Base-by-base conservation (phyloP, 2,329 filamentous ascomycete species). In the Aspergillus fumigatus region DNA sequence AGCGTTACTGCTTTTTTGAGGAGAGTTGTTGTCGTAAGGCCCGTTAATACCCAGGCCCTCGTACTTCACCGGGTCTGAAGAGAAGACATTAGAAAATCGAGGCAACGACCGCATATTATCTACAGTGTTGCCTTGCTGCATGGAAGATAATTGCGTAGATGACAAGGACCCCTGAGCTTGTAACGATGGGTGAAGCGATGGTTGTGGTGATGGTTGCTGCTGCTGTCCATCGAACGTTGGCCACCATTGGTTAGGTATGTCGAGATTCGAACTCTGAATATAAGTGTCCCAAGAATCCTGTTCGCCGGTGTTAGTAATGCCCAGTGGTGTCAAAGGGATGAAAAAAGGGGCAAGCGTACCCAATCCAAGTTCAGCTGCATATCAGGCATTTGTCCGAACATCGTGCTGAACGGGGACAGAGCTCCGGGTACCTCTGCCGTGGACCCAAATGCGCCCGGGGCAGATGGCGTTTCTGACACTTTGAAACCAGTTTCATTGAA, bases 201-300 rank as follows among this genome's bases (percentile, higher is more conserved):
- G 61, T 32, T 62, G 63, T 47, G 64, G 65, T 47, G 43, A 14
- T 21, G 50, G 59, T 43, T 61, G 58, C 40, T 64, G 70, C 38
- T 69, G 66, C 54, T 70, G 65, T n/a, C 66, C 48, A 48, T 75
- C 72, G 54, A 66, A 65, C 49, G 69, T 69, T 17, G 68, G 66
- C 75, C 74, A 78, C 54, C 72, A 69, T 50, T 72, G 71, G 45
- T 68, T 75, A 14, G 71, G 63, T 9, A 72, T 66, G 50, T 80
- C 78, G 35, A 79, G 60, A 6, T 69, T 78, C 5, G 82, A 78
- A 52, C 82, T 84, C 68, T 88, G 85, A 50, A 88, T 83, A 63
- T 88, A 88, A 6, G 80, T 83, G 67, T 89, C 86, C 85, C 85
- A 88, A 27, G 85, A 84, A 59, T 87, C 83, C 84, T 87, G 61